Conservation (phyloP, 78 protist genomes). For the Emiliania huxleyi region DNA sequence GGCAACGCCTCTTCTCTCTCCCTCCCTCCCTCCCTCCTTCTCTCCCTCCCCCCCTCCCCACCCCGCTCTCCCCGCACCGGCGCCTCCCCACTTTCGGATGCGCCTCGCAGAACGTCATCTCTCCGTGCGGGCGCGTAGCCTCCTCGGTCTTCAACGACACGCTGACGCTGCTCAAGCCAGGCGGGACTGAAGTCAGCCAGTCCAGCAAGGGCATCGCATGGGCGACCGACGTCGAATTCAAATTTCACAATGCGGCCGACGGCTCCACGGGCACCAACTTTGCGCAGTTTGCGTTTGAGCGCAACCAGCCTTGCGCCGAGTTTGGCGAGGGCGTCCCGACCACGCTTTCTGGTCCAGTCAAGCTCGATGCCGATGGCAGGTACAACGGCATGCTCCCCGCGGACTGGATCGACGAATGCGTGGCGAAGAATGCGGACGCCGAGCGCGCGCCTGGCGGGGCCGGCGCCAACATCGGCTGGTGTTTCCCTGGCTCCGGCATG, state of each 20-base stretch:
- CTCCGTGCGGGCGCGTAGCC: conserved; percentile 14
- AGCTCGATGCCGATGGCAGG: too few relatives aligned
- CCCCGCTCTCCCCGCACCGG: too few relatives aligned
- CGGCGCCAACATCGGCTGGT: not conserved
- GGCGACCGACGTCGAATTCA: not conserved
- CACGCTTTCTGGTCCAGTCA: too few relatives aligned
- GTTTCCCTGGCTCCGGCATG: not conserved
- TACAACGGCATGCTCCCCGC: too few relatives aligned
- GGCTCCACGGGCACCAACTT: not conserved
- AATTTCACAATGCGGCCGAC: not conserved
- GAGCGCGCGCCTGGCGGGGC: not conserved
- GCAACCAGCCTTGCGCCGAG: too few relatives aligned
- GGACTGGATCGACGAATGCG: too few relatives aligned
- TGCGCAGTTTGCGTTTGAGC: not conserved
- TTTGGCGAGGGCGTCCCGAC: too few relatives aligned
- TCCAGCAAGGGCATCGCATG: not conserved
- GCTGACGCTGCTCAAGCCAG: not conserved
- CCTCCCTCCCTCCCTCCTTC: too few relatives aligned
- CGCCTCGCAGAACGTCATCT: not conserved
- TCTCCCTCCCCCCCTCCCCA: too few relatives aligned
- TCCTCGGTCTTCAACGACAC: conserved; percentile 9
- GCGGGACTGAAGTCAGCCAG: not conserved
- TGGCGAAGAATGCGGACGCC: not conserved
- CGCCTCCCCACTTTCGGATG: too few relatives aligned
- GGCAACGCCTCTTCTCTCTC: too few relatives aligned